Conservation (phyloP, 371 early-diverging fungal genomes). For the Coemansia sp. region DNA sequence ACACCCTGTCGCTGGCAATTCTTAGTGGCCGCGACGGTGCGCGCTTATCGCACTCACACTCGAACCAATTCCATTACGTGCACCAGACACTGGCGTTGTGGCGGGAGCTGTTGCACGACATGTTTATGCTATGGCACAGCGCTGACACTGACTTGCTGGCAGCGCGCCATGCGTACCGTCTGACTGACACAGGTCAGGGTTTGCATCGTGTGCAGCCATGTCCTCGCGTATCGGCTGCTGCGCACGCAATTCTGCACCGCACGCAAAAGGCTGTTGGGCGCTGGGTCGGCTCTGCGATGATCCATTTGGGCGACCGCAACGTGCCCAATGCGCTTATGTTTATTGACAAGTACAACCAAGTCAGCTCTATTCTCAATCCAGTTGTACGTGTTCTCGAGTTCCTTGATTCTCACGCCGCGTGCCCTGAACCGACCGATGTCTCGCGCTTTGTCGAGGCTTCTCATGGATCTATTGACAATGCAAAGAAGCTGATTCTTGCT, state of each 20-base stretch:
- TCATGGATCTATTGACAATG: slow-evolving; percentile 66
- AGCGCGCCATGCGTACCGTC: slow-evolving; percentile 71
- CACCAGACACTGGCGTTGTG: slow-evolving; percentile 91
- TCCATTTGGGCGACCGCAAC: slow-evolving; percentile 94
- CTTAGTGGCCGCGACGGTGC: slow-evolving; percentile 80
- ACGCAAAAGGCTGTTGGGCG: slow-evolving; percentile 82
- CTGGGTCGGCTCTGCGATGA: slow-evolving; percentile 95
- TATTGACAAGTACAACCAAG: slow-evolving; percentile 97
- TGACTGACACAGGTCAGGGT: slow-evolving; percentile 96
- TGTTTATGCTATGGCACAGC: slow-evolving; percentile 93
- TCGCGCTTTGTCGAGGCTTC: slow-evolving; percentile 63
- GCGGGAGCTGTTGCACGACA: slow-evolving; percentile 93
- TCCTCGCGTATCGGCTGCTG: slow-evolving; percentile 77
- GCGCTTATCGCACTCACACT: slow-evolving; percentile 87
- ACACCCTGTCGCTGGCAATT: slow-evolving; percentile 78
- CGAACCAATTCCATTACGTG: slow-evolving; percentile 91
- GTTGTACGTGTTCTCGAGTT: slow-evolving; percentile 74
- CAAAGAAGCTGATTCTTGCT: slow-evolving; percentile 72
- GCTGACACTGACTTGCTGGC: slow-evolving; percentile 86
- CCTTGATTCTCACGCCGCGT: slow-evolving; percentile 55
- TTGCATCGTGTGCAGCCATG: slow-evolving; percentile 84
- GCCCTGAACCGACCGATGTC: slow-evolving; percentile 51
- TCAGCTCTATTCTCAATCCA: slow-evolving; percentile 89
- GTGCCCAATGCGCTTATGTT: slow-evolving; percentile 93
- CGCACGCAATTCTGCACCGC: slow-evolving; percentile 85